Evolutionary conservation across 371 early-diverging fungal genomes (phyloP).

Genomic region (Conidiobolus incongruus): DNA sequence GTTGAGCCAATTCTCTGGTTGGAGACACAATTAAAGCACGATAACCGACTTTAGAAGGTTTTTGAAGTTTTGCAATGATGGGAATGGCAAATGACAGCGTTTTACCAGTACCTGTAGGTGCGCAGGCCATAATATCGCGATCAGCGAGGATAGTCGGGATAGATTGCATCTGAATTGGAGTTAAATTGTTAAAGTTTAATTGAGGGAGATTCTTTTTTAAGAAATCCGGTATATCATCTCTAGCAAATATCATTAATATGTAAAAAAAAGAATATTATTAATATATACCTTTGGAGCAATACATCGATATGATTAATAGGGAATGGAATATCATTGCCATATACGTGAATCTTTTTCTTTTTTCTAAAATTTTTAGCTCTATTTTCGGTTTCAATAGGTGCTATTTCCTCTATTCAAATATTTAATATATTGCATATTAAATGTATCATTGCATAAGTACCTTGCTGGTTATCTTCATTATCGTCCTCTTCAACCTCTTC

Average conservation of each 20-base stretch:
- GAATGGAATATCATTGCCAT: conserved; percentile 67
- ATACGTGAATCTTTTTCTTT: conserved; percentile 47
- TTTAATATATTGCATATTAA: not conserved
- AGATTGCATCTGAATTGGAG: conserved; percentile 91
- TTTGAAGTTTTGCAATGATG: conserved; percentile 57
- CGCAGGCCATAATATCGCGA: conserved; percentile 81
- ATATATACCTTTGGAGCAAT: conserved; percentile 25
- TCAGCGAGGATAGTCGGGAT: conserved; percentile 59
- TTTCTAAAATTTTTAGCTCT: too few species aligned
- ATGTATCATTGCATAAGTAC: too few species aligned
- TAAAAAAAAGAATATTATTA: not conserved
- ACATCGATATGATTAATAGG: conserved; percentile 63
- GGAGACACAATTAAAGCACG: conserved; percentile 88
- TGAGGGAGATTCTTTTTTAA: conserved; percentile 36
- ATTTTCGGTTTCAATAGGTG: conserved; percentile 3
- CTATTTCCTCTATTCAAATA: conserved; percentile 5
- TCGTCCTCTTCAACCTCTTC: conserved; percentile 4
- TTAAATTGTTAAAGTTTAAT: conserved; percentile 57
- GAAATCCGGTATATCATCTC: conserved; percentile 35
- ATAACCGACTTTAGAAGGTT: conserved; percentile 48
- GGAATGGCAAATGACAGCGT: conserved; percentile 91
- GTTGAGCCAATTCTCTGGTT: conserved; percentile 91
- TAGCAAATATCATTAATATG: conserved; percentile 5
- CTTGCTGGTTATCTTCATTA: conserved; percentile 7
- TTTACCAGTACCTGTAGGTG: conserved; percentile 97